phyloP scores from a whole-genome alignment of 768 basidiomycete species.

The Gloeophyllum trabeum region DNA sequence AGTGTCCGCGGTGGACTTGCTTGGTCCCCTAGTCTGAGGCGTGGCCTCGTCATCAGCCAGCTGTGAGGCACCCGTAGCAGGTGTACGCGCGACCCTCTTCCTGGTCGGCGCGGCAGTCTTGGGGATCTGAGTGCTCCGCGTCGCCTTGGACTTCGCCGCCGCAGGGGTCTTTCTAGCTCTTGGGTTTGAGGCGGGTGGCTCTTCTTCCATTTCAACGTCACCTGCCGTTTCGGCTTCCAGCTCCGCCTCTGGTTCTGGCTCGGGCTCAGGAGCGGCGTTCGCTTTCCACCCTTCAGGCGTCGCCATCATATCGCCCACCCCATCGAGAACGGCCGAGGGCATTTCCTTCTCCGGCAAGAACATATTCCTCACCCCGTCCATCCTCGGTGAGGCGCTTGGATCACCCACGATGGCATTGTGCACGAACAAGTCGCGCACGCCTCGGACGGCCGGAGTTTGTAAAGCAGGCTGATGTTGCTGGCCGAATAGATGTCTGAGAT shows the following conservation, averaged over 20 bases:
- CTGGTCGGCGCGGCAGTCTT: background rate
- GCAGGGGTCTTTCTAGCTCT: background rate
- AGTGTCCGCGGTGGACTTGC: background rate
- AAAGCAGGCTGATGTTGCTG: constrained; percentile 6
- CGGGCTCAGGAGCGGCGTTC: constrained; percentile 6
- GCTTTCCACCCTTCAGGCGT: constrained; percentile 16
- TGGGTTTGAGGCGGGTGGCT: background rate
- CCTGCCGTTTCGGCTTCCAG: background rate
- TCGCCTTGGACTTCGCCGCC: background rate
- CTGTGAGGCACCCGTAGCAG: background rate
- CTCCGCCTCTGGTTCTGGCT: constrained; percentile 4
- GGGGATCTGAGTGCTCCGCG: background rate
- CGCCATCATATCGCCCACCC: constrained; percentile 17
- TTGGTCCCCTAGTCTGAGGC: background rate
- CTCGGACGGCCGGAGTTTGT: constrained; percentile 14
- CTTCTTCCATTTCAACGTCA: background rate
- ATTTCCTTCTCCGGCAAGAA: constrained; percentile 12
- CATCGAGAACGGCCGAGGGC: constrained; percentile 16
- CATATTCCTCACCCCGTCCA: constrained; percentile 22
- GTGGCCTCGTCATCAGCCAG: background rate
- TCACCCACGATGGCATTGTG: constrained; percentile 4
- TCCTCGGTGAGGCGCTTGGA: constrained; percentile 19
- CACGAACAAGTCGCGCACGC: constrained; percentile 22
- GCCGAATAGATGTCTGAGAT: constrained; percentile 20
- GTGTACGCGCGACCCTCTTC: background rate